A percentile compares a stretch with the other conserved stretches of the same genome.
Evolutionary conservation across 2,329 filamentous ascomycete species (phyloP).

Genomic region (Talaromyces sp.): DNA sequence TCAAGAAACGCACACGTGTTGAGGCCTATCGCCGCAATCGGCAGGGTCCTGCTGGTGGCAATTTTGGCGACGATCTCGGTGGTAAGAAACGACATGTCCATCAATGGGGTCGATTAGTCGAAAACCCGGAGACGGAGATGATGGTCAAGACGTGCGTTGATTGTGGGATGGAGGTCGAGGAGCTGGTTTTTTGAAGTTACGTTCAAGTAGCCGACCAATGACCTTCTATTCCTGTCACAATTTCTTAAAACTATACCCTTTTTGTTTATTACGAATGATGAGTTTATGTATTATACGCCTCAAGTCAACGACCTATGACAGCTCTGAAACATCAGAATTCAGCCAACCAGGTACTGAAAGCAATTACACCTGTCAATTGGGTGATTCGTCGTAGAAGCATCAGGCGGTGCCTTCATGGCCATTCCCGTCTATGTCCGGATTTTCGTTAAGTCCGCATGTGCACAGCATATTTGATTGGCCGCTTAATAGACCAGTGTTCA

Average conservation of each 20-base stretch:
- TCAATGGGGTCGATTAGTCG: conserved; percentile 65
- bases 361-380: neutral
- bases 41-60: conserved; percentile 43
- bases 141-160: conserved; percentile 67
- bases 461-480: too few relatives aligned
- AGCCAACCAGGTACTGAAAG: too few relatives aligned
- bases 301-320: neutral
- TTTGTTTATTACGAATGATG: neutral
- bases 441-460: too few relatives aligned
- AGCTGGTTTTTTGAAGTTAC: conserved; percentile 51
- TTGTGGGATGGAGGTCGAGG: conserved; percentile 64
- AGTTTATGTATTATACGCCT: neutral
- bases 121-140: conserved; percentile 53
- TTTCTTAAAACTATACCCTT: neutral
- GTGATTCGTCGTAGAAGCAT: neutral
- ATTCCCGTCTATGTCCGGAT: too few relatives aligned
- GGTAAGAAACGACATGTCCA: conserved; percentile 73
- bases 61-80: conserved; percentile 73
- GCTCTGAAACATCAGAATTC: neutral
- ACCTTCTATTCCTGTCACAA: neutral
- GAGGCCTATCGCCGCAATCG: conserved; percentile 78
- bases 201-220: too few relatives aligned
- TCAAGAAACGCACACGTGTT: conserved; percentile 90
- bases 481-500: too few relatives aligned
- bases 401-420: too few relatives aligned